These are phyloP conservation scores for Curvularia hawaiiensis DNA, from an alignment of 2,329 filamentous ascomycete genomes.

Conservation along the genomic window DNA sequence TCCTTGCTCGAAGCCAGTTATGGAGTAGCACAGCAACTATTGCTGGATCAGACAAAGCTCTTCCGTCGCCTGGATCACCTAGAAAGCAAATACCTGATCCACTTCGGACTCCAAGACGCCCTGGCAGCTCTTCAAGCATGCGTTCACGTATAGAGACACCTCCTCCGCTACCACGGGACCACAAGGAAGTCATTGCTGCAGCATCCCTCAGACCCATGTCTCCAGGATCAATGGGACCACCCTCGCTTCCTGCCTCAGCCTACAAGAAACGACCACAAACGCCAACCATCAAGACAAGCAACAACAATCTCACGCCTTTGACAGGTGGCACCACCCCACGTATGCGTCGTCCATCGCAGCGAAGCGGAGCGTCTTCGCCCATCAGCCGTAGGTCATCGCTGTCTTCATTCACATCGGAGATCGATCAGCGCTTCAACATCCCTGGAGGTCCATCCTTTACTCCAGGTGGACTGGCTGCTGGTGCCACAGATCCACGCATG, in stretches of 20 bases:
- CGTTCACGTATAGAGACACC: slow-evolving; percentile 57
- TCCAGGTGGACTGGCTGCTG: slow-evolving; percentile 65
- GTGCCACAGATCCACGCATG: slow-evolving; percentile 89
- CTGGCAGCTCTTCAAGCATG: slow-evolving; percentile 74
- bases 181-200: slow-evolving; percentile 83
- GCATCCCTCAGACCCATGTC: slow-evolving; percentile 62
- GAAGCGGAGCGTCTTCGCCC: slow-evolving; percentile 55
- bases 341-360: slow-evolving; percentile 48
- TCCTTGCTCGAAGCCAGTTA: slow-evolving; percentile 59
- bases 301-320: slow-evolving; percentile 52
- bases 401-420: slow-evolving; percentile 92
- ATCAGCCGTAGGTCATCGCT: slow-evolving; percentile 79
- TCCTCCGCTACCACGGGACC: slow-evolving; percentile 81
- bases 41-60: slow-evolving; percentile 37
- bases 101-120: slow-evolving; percentile 57
- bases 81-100: slow-evolving; percentile 36
- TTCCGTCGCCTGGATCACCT: slow-evolving; percentile 44
- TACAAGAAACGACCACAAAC: slow-evolving; percentile 56
- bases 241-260: slow-evolving; percentile 80
- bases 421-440: slow-evolving; percentile 87
- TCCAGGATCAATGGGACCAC: slow-evolving; percentile 74
- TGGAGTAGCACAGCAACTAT: slow-evolving; percentile 34
- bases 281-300: slow-evolving; percentile 49
- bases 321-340: slow-evolving; percentile 63
- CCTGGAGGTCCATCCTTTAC: slow-evolving; percentile 54